Conservation (phyloP, 345 rosid species). For the Eucalyptus microcorys region DNA sequence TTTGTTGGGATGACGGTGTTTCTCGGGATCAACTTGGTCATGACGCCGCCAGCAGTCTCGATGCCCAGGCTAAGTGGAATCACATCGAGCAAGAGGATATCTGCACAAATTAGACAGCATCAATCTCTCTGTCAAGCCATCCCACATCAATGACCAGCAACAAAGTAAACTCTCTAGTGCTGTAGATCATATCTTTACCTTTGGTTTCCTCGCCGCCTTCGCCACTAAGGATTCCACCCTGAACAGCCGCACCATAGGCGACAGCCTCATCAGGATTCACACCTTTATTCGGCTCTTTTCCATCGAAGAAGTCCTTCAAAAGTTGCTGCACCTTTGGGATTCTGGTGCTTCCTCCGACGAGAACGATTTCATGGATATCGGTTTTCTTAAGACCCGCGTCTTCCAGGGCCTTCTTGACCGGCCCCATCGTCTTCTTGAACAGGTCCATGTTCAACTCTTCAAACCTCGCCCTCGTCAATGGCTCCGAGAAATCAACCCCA, state of each 20-base stretch:
- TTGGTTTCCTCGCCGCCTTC: slow-evolving; percentile 61
- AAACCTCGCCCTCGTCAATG: slow-evolving; percentile 93
- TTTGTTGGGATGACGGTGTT: slow-evolving; percentile 97
- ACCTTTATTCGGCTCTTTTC: slow-evolving; percentile 37
- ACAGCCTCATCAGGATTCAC: slow-evolving; percentile 60
- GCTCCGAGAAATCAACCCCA: slow-evolving; percentile 92
- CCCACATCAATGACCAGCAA: neutral
- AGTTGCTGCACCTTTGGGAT: slow-evolving; percentile 42
- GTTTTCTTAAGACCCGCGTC: slow-evolving; percentile 83
- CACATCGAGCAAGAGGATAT: slow-evolving; percentile 89
- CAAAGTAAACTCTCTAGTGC: neutral
- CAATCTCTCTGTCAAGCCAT: neutral
- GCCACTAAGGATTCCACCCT: slow-evolving; percentile 34
- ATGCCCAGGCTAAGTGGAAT: slow-evolving; percentile 95
- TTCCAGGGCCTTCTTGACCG: slow-evolving; percentile 98
- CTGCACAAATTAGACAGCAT: slow-evolving; percentile 8
- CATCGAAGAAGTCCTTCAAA: slow-evolving; percentile 79
- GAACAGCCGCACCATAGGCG: slow-evolving; percentile 51
- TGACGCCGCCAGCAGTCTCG: slow-evolving; percentile 95
- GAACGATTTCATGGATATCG: slow-evolving; percentile 66
- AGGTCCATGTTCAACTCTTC: slow-evolving; percentile 94
- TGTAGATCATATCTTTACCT: slow-evolving; percentile 28
- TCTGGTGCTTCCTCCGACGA: slow-evolving; percentile 56
- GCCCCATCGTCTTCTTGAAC: slow-evolving; percentile 98
- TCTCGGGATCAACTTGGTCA: slow-evolving; percentile 98